A percentile compares a stretch with the other conserved stretches of the same genome.
Conservation (phyloP, 345 rosid genomes). For the Atalantia buxifolia region DNA sequence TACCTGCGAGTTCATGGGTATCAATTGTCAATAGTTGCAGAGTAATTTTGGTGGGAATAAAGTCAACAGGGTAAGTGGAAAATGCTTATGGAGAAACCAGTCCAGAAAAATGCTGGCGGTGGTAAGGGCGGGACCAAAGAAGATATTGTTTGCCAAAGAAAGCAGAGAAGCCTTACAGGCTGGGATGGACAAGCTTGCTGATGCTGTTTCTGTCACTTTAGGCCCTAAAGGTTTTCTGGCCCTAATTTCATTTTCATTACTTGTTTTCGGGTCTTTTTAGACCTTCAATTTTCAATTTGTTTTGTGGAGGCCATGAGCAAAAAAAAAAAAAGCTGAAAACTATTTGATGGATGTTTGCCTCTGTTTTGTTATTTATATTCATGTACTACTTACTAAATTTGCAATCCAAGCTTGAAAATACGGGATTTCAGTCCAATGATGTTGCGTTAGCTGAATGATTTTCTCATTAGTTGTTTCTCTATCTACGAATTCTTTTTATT, state of each 20-base stretch:
- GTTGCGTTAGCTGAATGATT: neutral
- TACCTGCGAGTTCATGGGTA: neutral
- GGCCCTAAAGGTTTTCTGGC: constrained; percentile 62
- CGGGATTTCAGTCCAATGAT: neutral
- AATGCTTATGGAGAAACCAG: constrained; percentile 18
- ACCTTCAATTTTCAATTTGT: neutral
- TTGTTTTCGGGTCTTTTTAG: neutral
- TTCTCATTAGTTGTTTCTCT: neutral
- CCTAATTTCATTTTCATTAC: neutral
- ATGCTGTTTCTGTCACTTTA: constrained; percentile 82
- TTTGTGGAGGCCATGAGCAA: neutral
- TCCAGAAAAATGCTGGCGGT: constrained; percentile 29
- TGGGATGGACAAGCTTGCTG: constrained; percentile 87
- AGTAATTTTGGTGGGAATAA: constrained; percentile 18
- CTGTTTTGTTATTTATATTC: neutral
- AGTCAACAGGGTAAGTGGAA: constrained; percentile 18
- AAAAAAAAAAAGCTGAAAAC: neutral
- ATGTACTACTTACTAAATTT: neutral
- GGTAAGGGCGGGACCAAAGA: constrained; percentile 73
- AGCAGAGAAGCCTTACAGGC: constrained; percentile 72
- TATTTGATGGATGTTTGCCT: neutral
- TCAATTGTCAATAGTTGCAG: constrained; percentile 23
- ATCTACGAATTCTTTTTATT: neutral
- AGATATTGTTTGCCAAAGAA: constrained; percentile 57
- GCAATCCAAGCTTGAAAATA: neutral